Conservation (phyloP, 202 grass and related monocot genomes). For the Elaeis oleifera region DNA sequence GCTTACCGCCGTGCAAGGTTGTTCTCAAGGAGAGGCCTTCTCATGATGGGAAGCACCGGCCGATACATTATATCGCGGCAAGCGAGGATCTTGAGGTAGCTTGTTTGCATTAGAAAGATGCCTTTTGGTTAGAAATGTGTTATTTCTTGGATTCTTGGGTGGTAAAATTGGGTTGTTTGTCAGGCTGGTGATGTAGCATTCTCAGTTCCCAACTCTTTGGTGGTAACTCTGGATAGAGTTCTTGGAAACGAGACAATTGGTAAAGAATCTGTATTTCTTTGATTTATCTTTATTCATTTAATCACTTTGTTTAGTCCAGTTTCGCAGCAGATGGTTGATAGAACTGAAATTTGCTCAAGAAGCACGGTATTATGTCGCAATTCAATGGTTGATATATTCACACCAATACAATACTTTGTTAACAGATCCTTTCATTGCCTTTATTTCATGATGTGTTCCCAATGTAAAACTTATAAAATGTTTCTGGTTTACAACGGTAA, state of each 20-base stretch:
- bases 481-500: no score
- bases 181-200: constrained; percentile 90
- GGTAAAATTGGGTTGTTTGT: neutral
- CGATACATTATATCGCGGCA: constrained; percentile 63
- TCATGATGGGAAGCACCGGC: constrained; percentile 44
- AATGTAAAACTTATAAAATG: no score
- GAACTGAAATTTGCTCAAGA: no score
- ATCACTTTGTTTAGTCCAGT: neutral
- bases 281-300: neutral
- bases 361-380: no score
- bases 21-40: constrained; percentile 62
- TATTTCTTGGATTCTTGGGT: constrained; percentile 1
- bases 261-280: constrained; percentile 24
- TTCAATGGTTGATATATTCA: no score
- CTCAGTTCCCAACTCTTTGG: constrained; percentile 70
- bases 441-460: no score
- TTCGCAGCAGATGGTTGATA: neutral
- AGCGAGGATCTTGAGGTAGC: constrained; percentile 64
- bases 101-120: neutral
- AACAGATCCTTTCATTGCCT: no score
- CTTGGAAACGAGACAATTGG: constrained; percentile 83
- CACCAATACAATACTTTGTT: no score
- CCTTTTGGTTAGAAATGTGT: neutral
- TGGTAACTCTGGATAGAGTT: constrained; percentile 83
- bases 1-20: constrained; percentile 61